These are phyloP conservation scores for Jimgerdemannia flammicorona DNA, from an alignment of 192 early-diverging fungal species.

Conservation along the genomic window DNA sequence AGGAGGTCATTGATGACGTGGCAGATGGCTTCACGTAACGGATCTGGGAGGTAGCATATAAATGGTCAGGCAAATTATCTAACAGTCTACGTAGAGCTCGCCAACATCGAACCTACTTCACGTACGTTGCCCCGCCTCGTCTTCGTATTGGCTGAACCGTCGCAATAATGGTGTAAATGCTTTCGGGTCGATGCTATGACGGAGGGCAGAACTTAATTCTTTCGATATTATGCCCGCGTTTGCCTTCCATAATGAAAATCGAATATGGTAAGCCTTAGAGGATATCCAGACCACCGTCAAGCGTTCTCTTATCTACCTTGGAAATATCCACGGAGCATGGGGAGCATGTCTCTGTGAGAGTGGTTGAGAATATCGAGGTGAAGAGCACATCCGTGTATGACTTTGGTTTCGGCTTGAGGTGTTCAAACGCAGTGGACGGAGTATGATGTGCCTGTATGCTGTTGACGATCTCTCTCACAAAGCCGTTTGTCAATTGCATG, in stretches of 20 bases:
- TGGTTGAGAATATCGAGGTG: not conserved
- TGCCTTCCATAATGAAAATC: not conserved
- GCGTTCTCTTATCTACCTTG: not conserved
- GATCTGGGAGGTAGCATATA: not conserved
- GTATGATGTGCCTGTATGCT: not conserved
- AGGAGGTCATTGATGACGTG: not conserved
- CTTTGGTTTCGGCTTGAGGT: not conserved
- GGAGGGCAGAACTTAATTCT: not conserved
- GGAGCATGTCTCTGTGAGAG: not conserved
- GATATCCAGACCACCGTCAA: too few relatives aligned
- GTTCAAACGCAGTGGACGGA: not conserved
- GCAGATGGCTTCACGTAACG: not conserved
- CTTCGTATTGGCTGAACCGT: not conserved
- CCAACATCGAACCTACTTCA: not conserved
- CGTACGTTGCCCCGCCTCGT: not conserved
- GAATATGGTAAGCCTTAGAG: not conserved
- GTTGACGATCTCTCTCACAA: not conserved
- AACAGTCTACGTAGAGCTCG: not conserved
- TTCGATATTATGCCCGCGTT: not conserved
- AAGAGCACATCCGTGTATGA: not conserved
- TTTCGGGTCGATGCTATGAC: not conserved
- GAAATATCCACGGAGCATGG: not conserved
- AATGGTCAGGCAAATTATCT: not conserved
- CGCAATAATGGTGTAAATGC: not conserved
- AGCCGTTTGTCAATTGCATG: not conserved